Percentiles rank a stretch among this genome's conserved stretches.
These are phyloP conservation scores for sunflower (Helianthus annuus) DNA, from an alignment of 129 eudicot species.

Conservation along the genomic window HanXRQr2.0-SUNRISE NC_035434.2:27529365-27529864, in stretches of 20 bases:
- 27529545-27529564: background rate
- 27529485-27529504: background rate
- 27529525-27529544: background rate
- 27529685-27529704: background rate
- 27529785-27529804: background rate
- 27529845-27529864: background rate
- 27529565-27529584: background rate
- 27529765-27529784: background rate
- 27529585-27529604: no score
- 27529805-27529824: conserved; percentile 9
- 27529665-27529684: background rate
- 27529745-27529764: background rate
- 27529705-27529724: background rate
- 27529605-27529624: no score
- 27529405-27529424: background rate
- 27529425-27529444: background rate
- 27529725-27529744: conserved; percentile 7
- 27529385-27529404: background rate
- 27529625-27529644: background rate
- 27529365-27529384: background rate
- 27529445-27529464: background rate
- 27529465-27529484: background rate
- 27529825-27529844: background rate
- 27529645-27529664: background rate
- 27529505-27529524: background rate